A percentile compares a stretch with the other conserved stretches of the same genome.
Evolutionary conservation across 2,329 filamentous ascomycete species (phyloP).

Genomic region (Diaporthe batatas): DNA sequence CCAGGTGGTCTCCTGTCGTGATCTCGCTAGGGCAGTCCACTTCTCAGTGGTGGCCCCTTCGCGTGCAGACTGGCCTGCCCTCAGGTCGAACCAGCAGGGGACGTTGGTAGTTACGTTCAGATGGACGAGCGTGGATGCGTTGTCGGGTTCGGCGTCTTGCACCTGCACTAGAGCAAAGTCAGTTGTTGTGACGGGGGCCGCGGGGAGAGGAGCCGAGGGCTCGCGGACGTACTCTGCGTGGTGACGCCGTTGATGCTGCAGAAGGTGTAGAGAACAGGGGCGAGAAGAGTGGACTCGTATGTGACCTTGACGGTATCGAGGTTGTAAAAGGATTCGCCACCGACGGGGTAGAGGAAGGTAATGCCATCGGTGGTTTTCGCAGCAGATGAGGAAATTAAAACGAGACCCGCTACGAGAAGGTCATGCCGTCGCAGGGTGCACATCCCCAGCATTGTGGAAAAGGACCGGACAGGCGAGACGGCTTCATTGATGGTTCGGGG

Average conservation of each 20-base stretch:
- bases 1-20: conserved; percentile 30
- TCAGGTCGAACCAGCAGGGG: conserved; percentile 33
- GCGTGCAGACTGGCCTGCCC: conserved; percentile 11
- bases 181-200: neutral
- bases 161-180: conserved; percentile 24
- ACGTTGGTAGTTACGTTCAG: conserved; percentile 34
- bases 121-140: conserved; percentile 32
- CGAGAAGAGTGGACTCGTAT: conserved; percentile 28
- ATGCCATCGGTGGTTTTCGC: conserved; percentile 17
- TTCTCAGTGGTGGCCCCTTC: conserved; percentile 13
- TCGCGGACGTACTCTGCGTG: conserved; percentile 21
- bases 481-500: conserved; percentile 31
- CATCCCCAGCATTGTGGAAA: conserved; percentile 39
- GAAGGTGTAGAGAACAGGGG: conserved; percentile 32
- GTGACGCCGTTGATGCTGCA: conserved; percentile 35
- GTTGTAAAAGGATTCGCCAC: conserved; percentile 35
- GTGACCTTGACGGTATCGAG: conserved; percentile 31
- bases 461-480: conserved; percentile 16
- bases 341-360: conserved; percentile 26
- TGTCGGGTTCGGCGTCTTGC: conserved; percentile 35
- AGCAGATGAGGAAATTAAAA: conserved; percentile 13
- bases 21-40: conserved; percentile 34
- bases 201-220: too few species aligned
- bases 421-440: conserved; percentile 18
- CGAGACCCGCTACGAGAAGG: conserved; percentile 10